These are phyloP conservation scores for Microbotryum silenes-acaulis DNA, from an alignment of 1,284 basidiomycete species.

Conservation along the genomic window DNA sequence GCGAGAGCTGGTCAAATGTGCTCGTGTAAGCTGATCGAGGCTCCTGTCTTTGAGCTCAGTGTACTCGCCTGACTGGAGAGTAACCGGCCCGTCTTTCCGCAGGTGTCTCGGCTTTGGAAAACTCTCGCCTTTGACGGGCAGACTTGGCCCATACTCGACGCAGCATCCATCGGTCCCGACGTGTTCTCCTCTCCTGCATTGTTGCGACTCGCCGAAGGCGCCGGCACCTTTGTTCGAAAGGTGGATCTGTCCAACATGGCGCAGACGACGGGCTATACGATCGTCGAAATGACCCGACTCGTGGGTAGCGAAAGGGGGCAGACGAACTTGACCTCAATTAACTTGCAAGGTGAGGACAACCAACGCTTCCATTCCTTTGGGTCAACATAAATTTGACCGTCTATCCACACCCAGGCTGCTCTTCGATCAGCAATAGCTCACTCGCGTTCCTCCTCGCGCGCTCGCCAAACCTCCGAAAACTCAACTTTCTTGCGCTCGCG, in stretches of 20 bases:
- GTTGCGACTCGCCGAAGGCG: slow-evolving; percentile 41
- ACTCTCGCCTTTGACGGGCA: slow-evolving; percentile 75
- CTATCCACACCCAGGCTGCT: slow-evolving; percentile 53
- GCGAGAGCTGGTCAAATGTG: slow-evolving; percentile 64
- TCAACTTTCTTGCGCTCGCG: slow-evolving; percentile 60
- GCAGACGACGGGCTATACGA: slow-evolving; percentile 34
- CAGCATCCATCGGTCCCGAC: slow-evolving; percentile 52
- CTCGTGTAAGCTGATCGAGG: slow-evolving; percentile 54
- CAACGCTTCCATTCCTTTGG: not conserved
- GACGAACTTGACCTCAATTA: no score
- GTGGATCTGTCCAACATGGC: slow-evolving; percentile 58
- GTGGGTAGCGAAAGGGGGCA: not conserved
- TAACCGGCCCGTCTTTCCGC: not conserved
- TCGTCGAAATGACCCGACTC: slow-evolving; percentile 51
- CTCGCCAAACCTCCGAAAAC: slow-evolving; percentile 53
- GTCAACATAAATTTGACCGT: no score
- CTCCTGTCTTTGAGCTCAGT: slow-evolving; percentile 5
- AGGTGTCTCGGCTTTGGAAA: slow-evolving; percentile 79
- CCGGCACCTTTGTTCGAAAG: slow-evolving; percentile 58
- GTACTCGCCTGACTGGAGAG: no score
- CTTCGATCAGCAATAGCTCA: slow-evolving; percentile 54
- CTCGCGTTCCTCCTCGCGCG: slow-evolving; percentile 63
- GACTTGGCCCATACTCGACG: slow-evolving; percentile 62
- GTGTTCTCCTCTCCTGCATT: slow-evolving; percentile 45
- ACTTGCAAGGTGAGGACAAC: slow-evolving; percentile 3